Conservation (phyloP, 768 basidiomycete genomes). For the Symmetrospora coprosmae region DNA sequence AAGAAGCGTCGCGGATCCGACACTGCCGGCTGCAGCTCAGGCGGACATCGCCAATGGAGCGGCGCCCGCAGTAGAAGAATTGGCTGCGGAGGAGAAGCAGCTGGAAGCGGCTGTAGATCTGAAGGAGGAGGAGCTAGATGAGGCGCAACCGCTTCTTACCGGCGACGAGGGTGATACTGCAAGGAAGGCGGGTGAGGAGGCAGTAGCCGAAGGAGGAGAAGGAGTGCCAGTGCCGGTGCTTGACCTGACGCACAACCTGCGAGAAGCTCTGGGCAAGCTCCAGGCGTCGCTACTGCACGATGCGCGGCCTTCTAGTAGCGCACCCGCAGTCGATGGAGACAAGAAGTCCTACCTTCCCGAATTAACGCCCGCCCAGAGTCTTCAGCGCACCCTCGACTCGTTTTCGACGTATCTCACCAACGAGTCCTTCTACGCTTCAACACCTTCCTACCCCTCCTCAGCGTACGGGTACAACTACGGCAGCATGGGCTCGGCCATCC, state of each 20-base stretch:
- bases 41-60: too few relatives aligned
- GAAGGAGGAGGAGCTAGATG: neutral
- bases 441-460: slow-evolving; percentile 6
- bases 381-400: neutral
- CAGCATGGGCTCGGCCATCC: neutral
- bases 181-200: neutral
- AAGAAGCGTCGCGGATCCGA: neutral
- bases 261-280: neutral
- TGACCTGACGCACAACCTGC: neutral
- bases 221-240: too few relatives aligned
- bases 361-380: neutral
- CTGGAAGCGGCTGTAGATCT: neutral
- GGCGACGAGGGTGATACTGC: neutral
- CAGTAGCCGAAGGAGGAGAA: neutral
- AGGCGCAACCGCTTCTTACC: neutral
- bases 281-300: neutral
- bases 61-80: too few relatives aligned
- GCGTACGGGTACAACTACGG: slow-evolving; percentile 15
- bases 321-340: neutral
- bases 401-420: slow-evolving; percentile 5
- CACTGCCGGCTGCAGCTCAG: neutral
- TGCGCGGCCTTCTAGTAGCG: neutral
- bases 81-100: too few relatives aligned
- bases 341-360: neutral
- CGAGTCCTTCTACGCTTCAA: slow-evolving; percentile 18